phyloP scores from a whole-genome alignment of 1,139 yeast genomes.

The Yamadazyma aaseri region DNA sequence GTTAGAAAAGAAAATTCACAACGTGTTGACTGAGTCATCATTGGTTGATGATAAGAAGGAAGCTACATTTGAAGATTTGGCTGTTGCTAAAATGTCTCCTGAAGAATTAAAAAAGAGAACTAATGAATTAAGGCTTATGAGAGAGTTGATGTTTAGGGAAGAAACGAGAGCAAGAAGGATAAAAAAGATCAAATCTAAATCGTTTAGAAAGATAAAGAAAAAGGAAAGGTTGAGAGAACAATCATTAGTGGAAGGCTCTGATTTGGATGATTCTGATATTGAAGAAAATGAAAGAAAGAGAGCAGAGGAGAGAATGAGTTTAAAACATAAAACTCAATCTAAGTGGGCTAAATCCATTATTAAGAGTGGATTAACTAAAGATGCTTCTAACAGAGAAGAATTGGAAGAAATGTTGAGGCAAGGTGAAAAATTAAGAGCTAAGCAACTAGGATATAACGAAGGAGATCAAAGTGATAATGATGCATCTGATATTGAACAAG shows the following conservation, averaged over 20 bases:
- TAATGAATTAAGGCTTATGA: slow-evolving; percentile 82
- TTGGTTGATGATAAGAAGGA: slow-evolving; percentile 72
- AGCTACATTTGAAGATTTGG: slow-evolving; percentile 83
- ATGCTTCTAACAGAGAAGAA: slow-evolving; percentile 77
- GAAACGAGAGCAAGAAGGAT: slow-evolving; percentile 87
- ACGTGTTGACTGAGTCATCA: slow-evolving; percentile 62
- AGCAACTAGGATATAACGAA: slow-evolving; percentile 67
- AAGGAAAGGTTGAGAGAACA: slow-evolving; percentile 74
- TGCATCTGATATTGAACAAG: slow-evolving; percentile 52
- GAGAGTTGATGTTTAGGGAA: slow-evolving; percentile 95
- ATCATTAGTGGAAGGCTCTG: slow-evolving; percentile 64
- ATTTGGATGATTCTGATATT: slow-evolving; percentile 41
- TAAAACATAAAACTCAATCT: slow-evolving; percentile 84
- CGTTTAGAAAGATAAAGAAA: slow-evolving; percentile 82
- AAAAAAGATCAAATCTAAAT: slow-evolving; percentile 91
- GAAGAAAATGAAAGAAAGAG: slow-evolving; percentile 72
- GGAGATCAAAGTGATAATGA: slow-evolving; percentile 52
- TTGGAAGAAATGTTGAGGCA: slow-evolving; percentile 91
- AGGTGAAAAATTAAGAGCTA: slow-evolving; percentile 74
- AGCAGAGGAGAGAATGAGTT: slow-evolving; percentile 89
- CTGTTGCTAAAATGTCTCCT: slow-evolving; percentile 74
- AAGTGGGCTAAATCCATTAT: slow-evolving; percentile 93
- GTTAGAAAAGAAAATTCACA: slow-evolving; percentile 65
- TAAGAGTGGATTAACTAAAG: slow-evolving; percentile 86
- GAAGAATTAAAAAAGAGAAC: slow-evolving; percentile 81